Evolutionary conservation across 2,329 filamentous ascomycete species (phyloP).

Genomic region (Fusarium algeriense): DNA sequence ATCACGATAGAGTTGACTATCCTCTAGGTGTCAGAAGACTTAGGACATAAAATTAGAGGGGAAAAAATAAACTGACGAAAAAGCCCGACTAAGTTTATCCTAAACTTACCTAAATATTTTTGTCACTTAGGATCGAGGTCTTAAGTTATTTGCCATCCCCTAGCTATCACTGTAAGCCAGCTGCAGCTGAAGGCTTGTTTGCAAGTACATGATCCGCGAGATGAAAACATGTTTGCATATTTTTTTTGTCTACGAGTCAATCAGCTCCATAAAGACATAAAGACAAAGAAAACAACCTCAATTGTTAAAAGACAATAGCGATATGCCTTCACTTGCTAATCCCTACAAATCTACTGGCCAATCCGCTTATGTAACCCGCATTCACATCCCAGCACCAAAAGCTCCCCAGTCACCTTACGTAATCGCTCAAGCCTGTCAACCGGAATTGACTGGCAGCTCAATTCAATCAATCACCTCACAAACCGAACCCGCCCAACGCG

Average conservation of each 20-base stretch:
- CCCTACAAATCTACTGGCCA: constrained; percentile 31
- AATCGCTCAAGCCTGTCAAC: constrained; percentile 35
- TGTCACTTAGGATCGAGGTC: too few species aligned
- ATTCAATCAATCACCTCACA: constrained; percentile 49
- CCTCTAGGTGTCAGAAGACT: too few species aligned
- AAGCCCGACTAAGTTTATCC: too few species aligned
- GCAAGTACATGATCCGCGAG: neutral
- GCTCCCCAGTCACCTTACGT: constrained; percentile 37
- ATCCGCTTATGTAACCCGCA: constrained; percentile 15
- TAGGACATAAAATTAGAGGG: too few species aligned
- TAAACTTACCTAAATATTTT: too few species aligned
- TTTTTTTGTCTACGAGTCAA: too few species aligned
- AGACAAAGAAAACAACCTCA: neutral
- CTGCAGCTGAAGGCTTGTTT: neutral
- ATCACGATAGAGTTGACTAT: neutral
- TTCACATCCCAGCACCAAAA: neutral
- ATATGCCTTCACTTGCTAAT: constrained; percentile 42
- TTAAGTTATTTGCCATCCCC: too few species aligned
- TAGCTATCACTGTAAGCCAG: constrained; percentile 16
- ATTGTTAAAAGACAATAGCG: neutral
- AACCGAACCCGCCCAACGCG: constrained; percentile 5
- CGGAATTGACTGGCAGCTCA: constrained; percentile 29
- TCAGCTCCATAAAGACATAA: neutral
- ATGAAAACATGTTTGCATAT: neutral
- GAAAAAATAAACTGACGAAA: too few species aligned